Conservation (phyloP, 768 basidiomycete genomes). For the Auriculariales sp. region DNA sequence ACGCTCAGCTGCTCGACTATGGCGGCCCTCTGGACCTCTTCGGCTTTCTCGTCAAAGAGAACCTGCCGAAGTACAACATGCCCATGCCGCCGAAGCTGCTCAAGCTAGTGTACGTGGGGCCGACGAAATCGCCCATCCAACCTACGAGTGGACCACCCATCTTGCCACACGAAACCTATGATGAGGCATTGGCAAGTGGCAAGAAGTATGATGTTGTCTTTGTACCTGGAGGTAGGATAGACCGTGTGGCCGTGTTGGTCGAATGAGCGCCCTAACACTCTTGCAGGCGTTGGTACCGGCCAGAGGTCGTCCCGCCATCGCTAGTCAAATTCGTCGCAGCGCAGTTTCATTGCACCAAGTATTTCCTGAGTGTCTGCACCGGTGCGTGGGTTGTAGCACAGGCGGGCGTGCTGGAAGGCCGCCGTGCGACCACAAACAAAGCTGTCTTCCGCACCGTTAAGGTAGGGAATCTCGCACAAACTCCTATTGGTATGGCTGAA, state of each 20-base stretch:
- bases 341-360: constrained; percentile 21
- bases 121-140: background rate
- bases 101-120: background rate
- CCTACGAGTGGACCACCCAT: background rate
- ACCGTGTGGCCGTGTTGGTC: too few relatives aligned
- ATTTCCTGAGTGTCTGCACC: constrained; percentile 30
- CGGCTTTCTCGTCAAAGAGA: constrained; percentile 8
- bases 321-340: constrained; percentile 18
- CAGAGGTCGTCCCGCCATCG: constrained; percentile 1
- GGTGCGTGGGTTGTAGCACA: constrained; percentile 21
- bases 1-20: constrained; percentile 14
- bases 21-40: constrained; percentile 20
- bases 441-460: constrained; percentile 14
- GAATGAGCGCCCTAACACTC: too few relatives aligned
- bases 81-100: background rate
- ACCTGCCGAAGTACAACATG: background rate
- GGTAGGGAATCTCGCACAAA: constrained; percentile 2
- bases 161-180: background rate
- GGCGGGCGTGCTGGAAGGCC: constrained; percentile 27
- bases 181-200: background rate
- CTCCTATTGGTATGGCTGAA: background rate
- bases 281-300: too few relatives aligned
- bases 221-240: background rate
- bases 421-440: constrained; percentile 32
- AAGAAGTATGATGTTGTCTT: background rate